Conservation (phyloP, 495 filamentous ascomycete genomes). For the Penicillium goetzii region DNA sequence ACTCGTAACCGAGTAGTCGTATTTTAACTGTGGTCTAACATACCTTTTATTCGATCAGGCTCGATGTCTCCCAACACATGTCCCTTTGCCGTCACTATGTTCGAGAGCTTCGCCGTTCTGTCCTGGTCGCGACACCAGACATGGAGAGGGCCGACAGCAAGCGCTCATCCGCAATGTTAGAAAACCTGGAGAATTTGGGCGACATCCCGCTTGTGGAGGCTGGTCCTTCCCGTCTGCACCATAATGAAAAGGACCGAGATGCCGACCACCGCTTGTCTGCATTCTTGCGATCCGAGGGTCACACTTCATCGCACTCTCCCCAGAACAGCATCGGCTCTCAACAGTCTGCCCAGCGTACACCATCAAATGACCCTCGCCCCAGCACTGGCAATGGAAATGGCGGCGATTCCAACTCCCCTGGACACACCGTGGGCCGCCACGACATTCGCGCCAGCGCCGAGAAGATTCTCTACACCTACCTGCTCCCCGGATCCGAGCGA, state of each 20-base stretch:
- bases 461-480: constrained; percentile 95
- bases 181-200: constrained; percentile 68
- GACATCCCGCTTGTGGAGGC: constrained; percentile 56
- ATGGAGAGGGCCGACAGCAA: constrained; percentile 80
- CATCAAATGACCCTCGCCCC: constrained; percentile 61
- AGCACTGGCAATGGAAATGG: constrained; percentile 60
- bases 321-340: constrained; percentile 66
- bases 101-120: constrained; percentile 88
- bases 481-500: constrained; percentile 89
- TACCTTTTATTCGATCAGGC: constrained; percentile 57
- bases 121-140: constrained; percentile 91
- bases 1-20: neutral
- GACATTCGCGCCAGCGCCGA: constrained; percentile 93
- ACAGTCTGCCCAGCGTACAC: constrained; percentile 43
- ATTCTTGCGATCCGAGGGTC: constrained; percentile 76
- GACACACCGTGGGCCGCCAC: constrained; percentile 78
- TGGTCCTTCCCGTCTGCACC: constrained; percentile 47
- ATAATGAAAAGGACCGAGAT: constrained; percentile 57
- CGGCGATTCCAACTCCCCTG: constrained; percentile 70
- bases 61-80: constrained; percentile 99
- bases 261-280: constrained; percentile 87
- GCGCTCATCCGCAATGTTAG: constrained; percentile 78
- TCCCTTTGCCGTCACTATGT: constrained; percentile 98
- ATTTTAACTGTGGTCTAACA: constrained; percentile 4
- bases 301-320: constrained; percentile 63